A percentile compares a stretch with the other conserved stretches of the same genome.
Conservation (phyloP, 164 flowering plant species). For the Aristolochia fimbriata region DNA sequence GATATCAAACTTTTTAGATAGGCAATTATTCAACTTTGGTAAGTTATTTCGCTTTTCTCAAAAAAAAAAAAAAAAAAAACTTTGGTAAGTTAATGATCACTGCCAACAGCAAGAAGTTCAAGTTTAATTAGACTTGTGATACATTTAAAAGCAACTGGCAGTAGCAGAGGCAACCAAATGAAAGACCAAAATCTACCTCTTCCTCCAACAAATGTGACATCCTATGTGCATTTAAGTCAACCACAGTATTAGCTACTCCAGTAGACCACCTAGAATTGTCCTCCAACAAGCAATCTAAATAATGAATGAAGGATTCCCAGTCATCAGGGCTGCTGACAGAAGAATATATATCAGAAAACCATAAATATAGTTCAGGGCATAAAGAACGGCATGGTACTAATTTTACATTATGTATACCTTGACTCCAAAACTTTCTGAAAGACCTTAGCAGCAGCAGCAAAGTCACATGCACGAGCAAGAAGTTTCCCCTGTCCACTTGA, state of each 20-base stretch:
- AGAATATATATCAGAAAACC: not conserved
- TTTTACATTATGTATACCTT: slow-evolving; percentile 37
- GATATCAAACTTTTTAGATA: no score
- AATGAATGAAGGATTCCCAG: slow-evolving; percentile 84
- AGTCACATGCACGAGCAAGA: slow-evolving; percentile 84
- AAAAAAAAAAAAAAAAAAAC: no score
- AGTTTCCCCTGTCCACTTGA: slow-evolving; percentile 99
- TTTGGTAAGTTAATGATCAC: no score
- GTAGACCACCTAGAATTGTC: slow-evolving; percentile 51
- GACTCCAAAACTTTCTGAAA: slow-evolving; percentile 56
- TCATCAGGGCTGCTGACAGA: slow-evolving; percentile 81
- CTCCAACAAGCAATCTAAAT: slow-evolving; percentile 77
- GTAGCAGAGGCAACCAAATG: not conserved
- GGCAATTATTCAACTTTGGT: no score
- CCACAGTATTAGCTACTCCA: slow-evolving; percentile 3
- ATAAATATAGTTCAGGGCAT: not conserved
- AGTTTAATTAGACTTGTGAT: no score
- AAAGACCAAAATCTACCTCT: slow-evolving; percentile 29
- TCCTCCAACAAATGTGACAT: slow-evolving; percentile 49
- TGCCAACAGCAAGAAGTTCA: no score
- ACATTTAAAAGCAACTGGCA: no score
- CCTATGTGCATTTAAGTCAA: slow-evolving; percentile 22
- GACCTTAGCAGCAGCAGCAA: slow-evolving; percentile 54
- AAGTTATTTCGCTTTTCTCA: no score
- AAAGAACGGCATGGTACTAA: not conserved